phyloP scores from a whole-genome alignment of 352 stramenopile genomes.

The Pilasporangium apinafurcum region DNA sequence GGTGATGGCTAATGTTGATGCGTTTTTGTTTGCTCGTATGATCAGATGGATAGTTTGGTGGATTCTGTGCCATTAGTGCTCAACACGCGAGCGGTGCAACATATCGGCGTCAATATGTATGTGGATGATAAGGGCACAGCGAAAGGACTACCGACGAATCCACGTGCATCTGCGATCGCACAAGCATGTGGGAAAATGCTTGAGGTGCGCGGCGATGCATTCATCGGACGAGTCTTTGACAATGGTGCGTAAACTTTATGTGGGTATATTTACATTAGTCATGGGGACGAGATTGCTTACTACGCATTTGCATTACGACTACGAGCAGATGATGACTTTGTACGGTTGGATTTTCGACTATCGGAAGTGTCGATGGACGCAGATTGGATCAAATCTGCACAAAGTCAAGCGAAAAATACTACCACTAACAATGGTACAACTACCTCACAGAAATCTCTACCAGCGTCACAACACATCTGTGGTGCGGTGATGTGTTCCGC shows the following conservation, averaged over 20 bases:
- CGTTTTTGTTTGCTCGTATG: neutral
- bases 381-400: conserved; percentile 68
- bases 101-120: conserved; percentile 87
- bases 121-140: conserved; percentile 88
- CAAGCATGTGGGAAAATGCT: conserved; percentile 78
- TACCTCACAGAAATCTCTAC: conserved; percentile 16
- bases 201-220: conserved; percentile 82
- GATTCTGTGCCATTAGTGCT: conserved; percentile 84
- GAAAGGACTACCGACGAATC: conserved; percentile 74
- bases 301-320: neutral
- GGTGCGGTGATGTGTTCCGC: conserved; percentile 62
- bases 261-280: neutral
- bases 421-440: conserved; percentile 16
- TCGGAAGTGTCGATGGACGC: conserved; percentile 53
- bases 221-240: conserved; percentile 85
- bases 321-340: conserved; percentile 78
- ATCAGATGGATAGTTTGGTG: conserved; percentile 80
- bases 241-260: conserved; percentile 43
- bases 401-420: conserved; percentile 31
- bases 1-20: neutral
- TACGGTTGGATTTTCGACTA: conserved; percentile 77
- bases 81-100: conserved; percentile 60
- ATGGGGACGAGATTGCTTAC: neutral
- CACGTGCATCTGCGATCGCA: conserved; percentile 72
- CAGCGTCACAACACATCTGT: conserved; percentile 40